A percentile compares a stretch with the other conserved stretches of the same genome.
These are phyloP conservation scores for Schoenoplectus tabernaemontani DNA, from an alignment of 202 grass and related monocot genomes.

Conservation along the genomic window DNA sequence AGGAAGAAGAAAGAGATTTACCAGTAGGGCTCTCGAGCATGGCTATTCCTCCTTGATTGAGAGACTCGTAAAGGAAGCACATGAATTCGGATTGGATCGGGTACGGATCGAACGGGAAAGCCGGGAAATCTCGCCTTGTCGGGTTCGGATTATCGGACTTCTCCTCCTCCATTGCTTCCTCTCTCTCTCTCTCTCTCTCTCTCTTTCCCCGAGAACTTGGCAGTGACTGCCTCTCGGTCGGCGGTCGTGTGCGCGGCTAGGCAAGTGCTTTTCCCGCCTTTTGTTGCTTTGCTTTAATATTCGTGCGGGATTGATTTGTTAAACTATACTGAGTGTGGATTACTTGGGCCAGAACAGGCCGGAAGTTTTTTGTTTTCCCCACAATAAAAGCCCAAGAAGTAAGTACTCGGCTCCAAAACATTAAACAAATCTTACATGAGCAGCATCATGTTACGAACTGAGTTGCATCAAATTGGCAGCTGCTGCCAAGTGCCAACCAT, in stretches of 20 bases:
- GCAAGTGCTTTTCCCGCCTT: not conserved
- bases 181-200: not conserved
- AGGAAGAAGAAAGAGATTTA: not conserved
- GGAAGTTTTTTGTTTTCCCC: not conserved
- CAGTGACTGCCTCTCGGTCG: no score
- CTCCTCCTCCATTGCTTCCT: constrained; percentile 1
- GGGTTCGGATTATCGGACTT: not conserved
- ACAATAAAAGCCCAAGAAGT: not conserved
- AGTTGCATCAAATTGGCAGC: no score
- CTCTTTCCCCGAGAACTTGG: no score
- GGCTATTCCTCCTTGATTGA: constrained; percentile 53
- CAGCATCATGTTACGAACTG: no score
- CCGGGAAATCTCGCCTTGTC: constrained; percentile 51
- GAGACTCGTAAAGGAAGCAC: constrained; percentile 65
- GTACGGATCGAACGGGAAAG: constrained; percentile 84
- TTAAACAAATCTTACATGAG: no score
- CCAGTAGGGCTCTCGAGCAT: constrained; percentile 94
- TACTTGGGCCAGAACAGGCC: not conserved
- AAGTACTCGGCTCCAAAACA: not conserved
- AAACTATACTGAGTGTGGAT: not conserved
- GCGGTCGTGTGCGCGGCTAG: not conserved
- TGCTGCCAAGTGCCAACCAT: no score
- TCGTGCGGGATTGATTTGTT: not conserved
- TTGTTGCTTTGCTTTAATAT: constrained; percentile 8
- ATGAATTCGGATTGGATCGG: constrained; percentile 87